Conservation (phyloP, 2,329 filamentous ascomycete genomes). For the Rutstroemia sp. region DNA sequence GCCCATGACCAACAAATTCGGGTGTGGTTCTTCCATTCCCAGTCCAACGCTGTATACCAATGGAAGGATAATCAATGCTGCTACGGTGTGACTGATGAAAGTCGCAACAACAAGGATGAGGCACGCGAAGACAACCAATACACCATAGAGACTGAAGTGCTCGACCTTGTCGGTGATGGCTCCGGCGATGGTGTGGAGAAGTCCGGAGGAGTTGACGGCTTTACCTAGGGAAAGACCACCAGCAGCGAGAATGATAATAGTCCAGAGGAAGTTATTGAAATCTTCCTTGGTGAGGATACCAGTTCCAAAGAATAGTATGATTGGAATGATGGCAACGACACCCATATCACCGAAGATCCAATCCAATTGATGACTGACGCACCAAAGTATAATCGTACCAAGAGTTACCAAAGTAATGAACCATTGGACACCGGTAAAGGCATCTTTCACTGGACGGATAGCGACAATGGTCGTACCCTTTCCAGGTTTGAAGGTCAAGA, state of each 20-base stretch:
- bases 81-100: conserved; percentile 96
- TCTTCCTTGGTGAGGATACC: conserved; percentile 97
- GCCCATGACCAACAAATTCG: conserved; percentile 92
- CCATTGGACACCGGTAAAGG: conserved; percentile 82
- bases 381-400: conserved; percentile 84
- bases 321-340: conserved; percentile 91
- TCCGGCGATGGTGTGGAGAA: conserved; percentile 80
- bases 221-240: conserved; percentile 90
- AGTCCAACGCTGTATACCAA: conserved; percentile 81
- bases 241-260: conserved; percentile 95
- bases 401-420: conserved; percentile 84
- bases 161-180: conserved; percentile 68
- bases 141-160: conserved; percentile 74
- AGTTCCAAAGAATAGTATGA: conserved; percentile 92
- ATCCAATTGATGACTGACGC: conserved; percentile 82
- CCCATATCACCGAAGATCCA: conserved; percentile 93
- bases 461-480: conserved; percentile 83
- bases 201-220: conserved; percentile 85
- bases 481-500: conserved; percentile 78
- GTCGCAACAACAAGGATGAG: conserved; percentile 90
- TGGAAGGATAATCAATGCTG: conserved; percentile 88
- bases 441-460: conserved; percentile 82
- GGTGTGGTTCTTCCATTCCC: conserved; percentile 81
- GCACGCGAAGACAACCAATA: conserved; percentile 76
- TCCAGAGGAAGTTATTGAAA: conserved; percentile 99